Evolutionary conservation across 1,284 basidiomycete genomes (phyloP).

Genomic region (Microbotryomycetes sp.): DNA sequence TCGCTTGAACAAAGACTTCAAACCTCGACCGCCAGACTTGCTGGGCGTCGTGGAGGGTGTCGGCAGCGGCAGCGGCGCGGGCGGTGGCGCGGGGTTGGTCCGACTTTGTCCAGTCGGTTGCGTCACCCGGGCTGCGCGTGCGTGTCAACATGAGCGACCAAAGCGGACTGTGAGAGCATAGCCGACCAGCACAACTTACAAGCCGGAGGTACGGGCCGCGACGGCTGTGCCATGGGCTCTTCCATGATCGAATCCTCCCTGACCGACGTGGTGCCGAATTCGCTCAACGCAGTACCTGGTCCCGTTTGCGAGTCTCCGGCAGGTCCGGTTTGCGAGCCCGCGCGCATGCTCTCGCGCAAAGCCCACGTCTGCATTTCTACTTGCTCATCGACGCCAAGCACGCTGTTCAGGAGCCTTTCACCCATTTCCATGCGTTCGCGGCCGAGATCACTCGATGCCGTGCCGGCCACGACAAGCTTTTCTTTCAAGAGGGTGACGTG

Average conservation of each 20-base stretch:
- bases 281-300: neutral
- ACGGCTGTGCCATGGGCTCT: neutral
- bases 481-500: conserved; percentile 38
- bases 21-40: neutral
- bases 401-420: conserved; percentile 34
- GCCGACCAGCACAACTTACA: neutral
- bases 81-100: conserved; percentile 7
- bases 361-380: conserved; percentile 25
- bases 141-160: no score
- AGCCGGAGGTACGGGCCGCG: neutral
- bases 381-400: conserved; percentile 23
- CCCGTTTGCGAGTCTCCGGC: neutral
- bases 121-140: no score
- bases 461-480: conserved; percentile 35
- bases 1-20: conserved; percentile 8
- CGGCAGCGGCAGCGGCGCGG: conserved; percentile 16
- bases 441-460: conserved; percentile 36
- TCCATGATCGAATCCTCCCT: conserved; percentile 1
- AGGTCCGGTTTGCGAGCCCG: neutral
- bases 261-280: conserved; percentile 16
- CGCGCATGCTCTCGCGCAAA: conserved; percentile 15
- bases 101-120: no score
- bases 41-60: neutral
- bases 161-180: neutral
- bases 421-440: conserved; percentile 39